Conservation (phyloP, 805 yeast genomes). For the Suhomyces kilbournensis region DNA sequence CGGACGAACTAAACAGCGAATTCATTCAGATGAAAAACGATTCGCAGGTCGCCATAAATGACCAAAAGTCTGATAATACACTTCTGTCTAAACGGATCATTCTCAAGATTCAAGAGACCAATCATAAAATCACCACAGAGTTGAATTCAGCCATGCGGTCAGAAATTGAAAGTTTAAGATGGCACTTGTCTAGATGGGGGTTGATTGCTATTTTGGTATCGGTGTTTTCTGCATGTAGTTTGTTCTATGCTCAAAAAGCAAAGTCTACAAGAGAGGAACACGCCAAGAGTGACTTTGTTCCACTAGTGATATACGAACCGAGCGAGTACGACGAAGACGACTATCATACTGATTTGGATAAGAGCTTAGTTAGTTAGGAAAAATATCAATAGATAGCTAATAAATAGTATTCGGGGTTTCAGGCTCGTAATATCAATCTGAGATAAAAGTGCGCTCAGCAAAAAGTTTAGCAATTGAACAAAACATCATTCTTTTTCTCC, state of each 20-base stretch:
- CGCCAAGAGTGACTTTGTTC: constrained; percentile 36
- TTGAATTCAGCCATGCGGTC: constrained; percentile 78
- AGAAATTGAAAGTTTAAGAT: constrained; percentile 82
- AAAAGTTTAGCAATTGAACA: constrained; percentile 1
- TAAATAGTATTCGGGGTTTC: neutral
- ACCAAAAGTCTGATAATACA: constrained; percentile 82
- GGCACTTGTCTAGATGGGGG: constrained; percentile 93
- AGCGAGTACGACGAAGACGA: constrained; percentile 54
- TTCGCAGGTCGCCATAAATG: constrained; percentile 77
- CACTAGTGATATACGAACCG: constrained; percentile 43
- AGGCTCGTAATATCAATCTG: neutral
- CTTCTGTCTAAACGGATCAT: constrained; percentile 66
- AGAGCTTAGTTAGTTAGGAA: constrained; percentile 9
- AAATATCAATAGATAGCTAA: neutral
- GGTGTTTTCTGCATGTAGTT: constrained; percentile 51
- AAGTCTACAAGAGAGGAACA: constrained; percentile 18
- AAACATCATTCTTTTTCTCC: neutral
- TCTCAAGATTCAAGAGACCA: constrained; percentile 73
- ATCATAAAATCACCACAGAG: constrained; percentile 79
- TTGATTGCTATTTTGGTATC: constrained; percentile 67
- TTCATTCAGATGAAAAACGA: constrained; percentile 64
- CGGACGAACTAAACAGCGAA: constrained; percentile 71
- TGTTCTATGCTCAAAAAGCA: constrained; percentile 48
- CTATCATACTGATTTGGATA: constrained; percentile 55
- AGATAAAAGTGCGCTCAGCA: neutral